Evolutionary conservation across 345 rosid genomes (phyloP).

Genomic region (Citrus sp.): DNA sequence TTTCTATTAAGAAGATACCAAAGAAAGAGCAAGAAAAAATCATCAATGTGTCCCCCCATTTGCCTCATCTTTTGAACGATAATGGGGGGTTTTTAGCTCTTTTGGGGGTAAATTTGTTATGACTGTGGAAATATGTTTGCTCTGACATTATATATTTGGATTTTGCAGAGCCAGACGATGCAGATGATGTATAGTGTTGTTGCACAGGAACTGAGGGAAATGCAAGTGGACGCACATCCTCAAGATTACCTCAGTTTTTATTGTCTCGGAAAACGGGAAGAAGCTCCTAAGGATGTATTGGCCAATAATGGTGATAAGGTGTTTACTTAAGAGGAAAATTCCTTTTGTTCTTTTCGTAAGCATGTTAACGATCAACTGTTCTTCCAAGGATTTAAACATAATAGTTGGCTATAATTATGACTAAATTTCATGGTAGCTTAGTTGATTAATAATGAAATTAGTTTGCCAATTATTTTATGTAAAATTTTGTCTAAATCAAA

Average conservation of each 20-base stretch:
- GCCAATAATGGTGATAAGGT: conserved; percentile 43
- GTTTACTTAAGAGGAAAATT: conserved; percentile 10
- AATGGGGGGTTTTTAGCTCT: too few species aligned
- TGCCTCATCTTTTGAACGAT: too few species aligned
- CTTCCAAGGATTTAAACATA: not conserved
- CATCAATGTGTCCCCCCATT: too few species aligned
- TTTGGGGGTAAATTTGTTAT: not conserved
- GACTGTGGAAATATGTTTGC: not conserved
- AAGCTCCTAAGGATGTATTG: conserved; percentile 23
- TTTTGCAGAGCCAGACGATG: conserved; percentile 84
- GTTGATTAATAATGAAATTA: not conserved
- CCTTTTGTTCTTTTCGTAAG: conserved; percentile 2
- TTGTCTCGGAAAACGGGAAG: conserved; percentile 81
- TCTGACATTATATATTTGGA: conserved; percentile 6
- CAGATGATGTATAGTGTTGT: conserved; percentile 78
- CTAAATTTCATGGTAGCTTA: not conserved
- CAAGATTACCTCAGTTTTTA: conserved; percentile 92
- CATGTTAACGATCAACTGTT: not conserved
- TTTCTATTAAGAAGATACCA: too few species aligned
- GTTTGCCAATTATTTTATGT: not conserved
- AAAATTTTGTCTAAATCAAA: not conserved
- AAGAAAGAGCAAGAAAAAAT: too few species aligned
- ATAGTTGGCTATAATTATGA: not conserved
- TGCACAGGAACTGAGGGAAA: conserved; percentile 51
- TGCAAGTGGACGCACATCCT: conserved; percentile 56